Conservation (phyloP, 352 stramenopile species). For the Phytophthora sojae region DNA sequence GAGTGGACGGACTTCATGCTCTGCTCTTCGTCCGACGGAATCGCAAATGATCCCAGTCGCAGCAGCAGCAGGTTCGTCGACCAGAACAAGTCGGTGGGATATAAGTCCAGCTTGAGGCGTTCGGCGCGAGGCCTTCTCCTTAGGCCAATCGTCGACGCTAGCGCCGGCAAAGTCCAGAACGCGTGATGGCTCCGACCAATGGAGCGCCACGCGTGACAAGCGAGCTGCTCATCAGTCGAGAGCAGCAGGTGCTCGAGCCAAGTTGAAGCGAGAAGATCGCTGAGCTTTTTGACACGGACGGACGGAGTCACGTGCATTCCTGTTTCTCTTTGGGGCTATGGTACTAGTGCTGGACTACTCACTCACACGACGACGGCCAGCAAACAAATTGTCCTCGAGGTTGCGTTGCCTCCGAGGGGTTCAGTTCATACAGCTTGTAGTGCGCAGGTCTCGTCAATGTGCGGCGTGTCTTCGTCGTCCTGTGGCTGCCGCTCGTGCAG, state of each 20-base stretch:
- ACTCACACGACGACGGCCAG: not conserved
- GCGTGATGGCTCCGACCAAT: conserved; percentile 30
- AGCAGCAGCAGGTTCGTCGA: no score
- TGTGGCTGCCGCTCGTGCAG: conserved; percentile 26
- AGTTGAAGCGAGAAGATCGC: conserved; percentile 7
- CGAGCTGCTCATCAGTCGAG: not conserved
- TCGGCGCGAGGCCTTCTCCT: conserved; percentile 14
- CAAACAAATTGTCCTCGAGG: conserved; percentile 16
- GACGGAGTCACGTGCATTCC: conserved; percentile 13
- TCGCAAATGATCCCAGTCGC: conserved; percentile 13
- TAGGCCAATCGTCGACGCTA: conserved; percentile 18
- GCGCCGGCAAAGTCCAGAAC: conserved; percentile 19
- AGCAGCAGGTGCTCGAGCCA: not conserved
- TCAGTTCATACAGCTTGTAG: conserved; percentile 6
- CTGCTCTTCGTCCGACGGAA: conserved; percentile 11
- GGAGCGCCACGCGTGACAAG: conserved; percentile 1
- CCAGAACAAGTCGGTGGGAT: not conserved
- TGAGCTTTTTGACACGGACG: conserved; percentile 1
- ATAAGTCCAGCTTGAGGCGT: conserved; percentile 13
- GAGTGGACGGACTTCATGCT: conserved; percentile 23
- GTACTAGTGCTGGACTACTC: conserved; percentile 3
- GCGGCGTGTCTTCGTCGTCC: conserved; percentile 22
- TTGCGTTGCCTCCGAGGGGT: conserved; percentile 1
- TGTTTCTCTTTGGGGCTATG: conserved; percentile 18
- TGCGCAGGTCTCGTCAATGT: conserved; percentile 8